Conservation (phyloP, 129 eudicot genomes). For the Flaveria ramosissima region DNA sequence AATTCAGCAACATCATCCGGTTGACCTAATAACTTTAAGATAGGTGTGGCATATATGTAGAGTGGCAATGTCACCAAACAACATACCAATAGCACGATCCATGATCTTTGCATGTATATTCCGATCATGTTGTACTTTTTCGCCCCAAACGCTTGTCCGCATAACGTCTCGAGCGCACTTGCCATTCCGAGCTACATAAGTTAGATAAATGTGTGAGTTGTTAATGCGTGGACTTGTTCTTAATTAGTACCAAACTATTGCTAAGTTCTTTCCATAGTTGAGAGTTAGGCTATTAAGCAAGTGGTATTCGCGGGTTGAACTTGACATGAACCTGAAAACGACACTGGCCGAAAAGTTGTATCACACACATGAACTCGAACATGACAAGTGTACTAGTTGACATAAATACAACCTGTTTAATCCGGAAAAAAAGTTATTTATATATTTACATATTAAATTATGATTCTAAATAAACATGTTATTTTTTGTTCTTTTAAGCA, state of each 20-base stretch:
- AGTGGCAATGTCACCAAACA: slow-evolving; percentile 53
- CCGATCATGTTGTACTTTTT: slow-evolving; percentile 68
- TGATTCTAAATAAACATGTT: no score
- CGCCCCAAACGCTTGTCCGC: slow-evolving; percentile 88
- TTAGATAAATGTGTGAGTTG: background rate
- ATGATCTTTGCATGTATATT: slow-evolving; percentile 72
- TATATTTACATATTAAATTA: no score
- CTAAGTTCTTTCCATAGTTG: background rate
- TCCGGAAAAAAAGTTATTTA: no score
- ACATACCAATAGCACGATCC: slow-evolving; percentile 58
- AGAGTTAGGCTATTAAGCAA: no score
- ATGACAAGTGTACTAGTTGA: no score
- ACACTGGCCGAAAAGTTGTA: no score
- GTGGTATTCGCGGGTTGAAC: no score
- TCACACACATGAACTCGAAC: no score
- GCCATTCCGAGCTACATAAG: slow-evolving; percentile 69
- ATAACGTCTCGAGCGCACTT: slow-evolving; percentile 80
- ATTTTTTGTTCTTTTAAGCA: no score
- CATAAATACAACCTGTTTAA: no score
- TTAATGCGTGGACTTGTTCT: background rate
- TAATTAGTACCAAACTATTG: background rate
- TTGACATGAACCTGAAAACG: no score
- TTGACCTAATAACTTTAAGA: slow-evolving; percentile 54
- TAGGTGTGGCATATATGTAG: slow-evolving; percentile 58
- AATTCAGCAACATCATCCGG: slow-evolving; percentile 57